A percentile compares a stretch with the other conserved stretches of the same genome.
phyloP scores from a whole-genome alignment of 176 grass and related monocot species.

The Oryza nivara region DNA sequence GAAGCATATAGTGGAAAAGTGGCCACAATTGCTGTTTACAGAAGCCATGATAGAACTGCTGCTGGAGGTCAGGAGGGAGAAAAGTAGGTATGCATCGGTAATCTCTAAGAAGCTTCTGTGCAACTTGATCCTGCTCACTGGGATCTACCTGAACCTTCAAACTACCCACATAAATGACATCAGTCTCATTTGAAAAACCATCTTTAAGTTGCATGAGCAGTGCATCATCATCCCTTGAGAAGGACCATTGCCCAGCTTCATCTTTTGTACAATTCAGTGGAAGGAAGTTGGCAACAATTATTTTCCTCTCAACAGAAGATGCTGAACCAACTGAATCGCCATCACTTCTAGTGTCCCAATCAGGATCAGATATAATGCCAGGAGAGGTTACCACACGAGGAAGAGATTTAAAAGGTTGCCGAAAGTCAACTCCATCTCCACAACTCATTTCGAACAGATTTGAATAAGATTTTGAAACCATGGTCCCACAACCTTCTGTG shows the following conservation, averaged over 20 bases:
- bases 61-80: slow-evolving; percentile 69
- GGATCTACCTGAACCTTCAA: slow-evolving; percentile 81
- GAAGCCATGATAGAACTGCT: slow-evolving; percentile 91
- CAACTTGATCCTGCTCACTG: slow-evolving; percentile 79
- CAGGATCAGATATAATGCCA: slow-evolving; percentile 74
- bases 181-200: slow-evolving; percentile 71
- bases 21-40: slow-evolving; percentile 95
- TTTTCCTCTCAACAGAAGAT: slow-evolving; percentile 65
- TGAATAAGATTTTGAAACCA: slow-evolving; percentile 88
- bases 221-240: slow-evolving; percentile 79
- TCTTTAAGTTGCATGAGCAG: slow-evolving; percentile 86
- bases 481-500: slow-evolving; percentile 27
- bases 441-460: slow-evolving; percentile 70
- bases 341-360: slow-evolving; percentile 61
- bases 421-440: slow-evolving; percentile 57
- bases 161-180: slow-evolving; percentile 82
- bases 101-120: slow-evolving; percentile 77
- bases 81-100: slow-evolving; percentile 86
- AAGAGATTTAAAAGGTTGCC: slow-evolving; percentile 67
- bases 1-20: slow-evolving; percentile 96
- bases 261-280: slow-evolving; percentile 74
- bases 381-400: slow-evolving; percentile 75
- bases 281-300: slow-evolving; percentile 94
- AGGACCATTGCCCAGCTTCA: slow-evolving; percentile 69
- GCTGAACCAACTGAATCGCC: slow-evolving; percentile 59